These are phyloP conservation scores for Ambrosia hybrid DNA, from an alignment of 140 eudicot genomes.

Conservation along the genomic window DNA sequence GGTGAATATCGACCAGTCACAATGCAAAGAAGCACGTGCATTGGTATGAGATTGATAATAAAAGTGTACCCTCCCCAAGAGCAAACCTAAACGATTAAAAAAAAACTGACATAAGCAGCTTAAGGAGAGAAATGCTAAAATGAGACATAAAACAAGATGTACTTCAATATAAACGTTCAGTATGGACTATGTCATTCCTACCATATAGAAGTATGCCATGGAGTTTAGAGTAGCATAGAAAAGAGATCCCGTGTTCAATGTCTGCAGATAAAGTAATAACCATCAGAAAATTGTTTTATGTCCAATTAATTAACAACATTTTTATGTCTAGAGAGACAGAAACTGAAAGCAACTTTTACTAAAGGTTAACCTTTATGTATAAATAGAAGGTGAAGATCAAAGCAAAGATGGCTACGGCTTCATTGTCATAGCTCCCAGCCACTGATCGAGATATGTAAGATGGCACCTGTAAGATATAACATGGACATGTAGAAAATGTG, in stretches of 20 bases:
- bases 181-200: slow-evolving; percentile 25
- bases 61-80: slow-evolving; percentile 99
- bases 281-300: slow-evolving; percentile 22
- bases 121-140: not conserved
- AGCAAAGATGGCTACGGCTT: slow-evolving; percentile 99
- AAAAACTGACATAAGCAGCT: slow-evolving; percentile 1
- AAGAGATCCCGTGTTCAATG: slow-evolving; percentile 95
- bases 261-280: slow-evolving; percentile 52
- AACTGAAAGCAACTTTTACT: not conserved
- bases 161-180: not conserved
- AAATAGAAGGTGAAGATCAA: slow-evolving; percentile 90
- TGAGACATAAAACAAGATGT: not conserved
- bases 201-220: slow-evolving; percentile 93
- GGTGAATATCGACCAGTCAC: slow-evolving; percentile 94
- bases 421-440: slow-evolving; percentile 99
- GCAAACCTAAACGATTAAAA: slow-evolving; percentile 60
- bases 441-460: slow-evolving; percentile 97
- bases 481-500: not conserved
- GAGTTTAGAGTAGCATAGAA: slow-evolving; percentile 89
- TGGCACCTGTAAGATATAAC: slow-evolving; percentile 68
- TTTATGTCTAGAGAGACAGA: not conserved
- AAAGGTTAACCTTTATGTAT: slow-evolving; percentile 67
- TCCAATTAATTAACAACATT: not conserved
- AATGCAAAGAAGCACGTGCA: slow-evolving; percentile 96
- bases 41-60: slow-evolving; percentile 91